phyloP scores from a whole-genome alignment of 306 rosid species.

The Betula pendula region DNA sequence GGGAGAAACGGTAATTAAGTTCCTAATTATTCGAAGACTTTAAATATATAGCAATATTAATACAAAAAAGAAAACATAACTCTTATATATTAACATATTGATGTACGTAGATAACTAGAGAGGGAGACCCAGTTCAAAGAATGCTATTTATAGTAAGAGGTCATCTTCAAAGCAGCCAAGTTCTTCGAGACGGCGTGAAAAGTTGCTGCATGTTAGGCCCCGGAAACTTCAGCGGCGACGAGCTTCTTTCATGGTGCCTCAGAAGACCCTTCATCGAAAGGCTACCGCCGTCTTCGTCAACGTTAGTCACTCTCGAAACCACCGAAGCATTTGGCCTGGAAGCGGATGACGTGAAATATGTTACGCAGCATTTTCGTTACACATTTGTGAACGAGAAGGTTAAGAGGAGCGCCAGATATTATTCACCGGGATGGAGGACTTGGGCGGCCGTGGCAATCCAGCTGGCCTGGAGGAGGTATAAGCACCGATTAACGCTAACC shows the following conservation, averaged over 20 bases:
- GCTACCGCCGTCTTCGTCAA: constrained; percentile 75
- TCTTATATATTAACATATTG: not conserved
- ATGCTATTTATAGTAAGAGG: constrained; percentile 94
- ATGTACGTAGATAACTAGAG: constrained; percentile 60
- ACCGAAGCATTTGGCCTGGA: constrained; percentile 87
- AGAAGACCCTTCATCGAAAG: constrained; percentile 76
- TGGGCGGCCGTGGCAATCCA: constrained; percentile 98
- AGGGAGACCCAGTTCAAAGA: constrained; percentile 92
- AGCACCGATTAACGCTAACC: constrained; percentile 62
- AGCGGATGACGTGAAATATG: constrained; percentile 79
- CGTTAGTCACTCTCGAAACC: constrained; percentile 73
- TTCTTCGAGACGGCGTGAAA: constrained; percentile 77
- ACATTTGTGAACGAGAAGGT: constrained; percentile 86
- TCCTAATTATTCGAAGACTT: not conserved
- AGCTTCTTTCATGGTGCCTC: constrained; percentile 90
- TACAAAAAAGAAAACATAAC: not conserved
- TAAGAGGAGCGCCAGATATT: constrained; percentile 85
- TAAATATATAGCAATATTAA: not conserved
- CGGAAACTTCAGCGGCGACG: constrained; percentile 91
- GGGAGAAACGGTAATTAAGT: constrained; percentile 78
- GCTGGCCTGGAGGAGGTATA: constrained; percentile 83
- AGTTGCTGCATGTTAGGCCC: constrained; percentile 96
- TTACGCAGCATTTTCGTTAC: constrained; percentile 91
- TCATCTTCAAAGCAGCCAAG: constrained; percentile 89
- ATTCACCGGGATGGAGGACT: constrained; percentile 95